phyloP scores from a whole-genome alignment of 2,329 filamentous ascomycete species.

The Penicillium occitanis region DNA sequence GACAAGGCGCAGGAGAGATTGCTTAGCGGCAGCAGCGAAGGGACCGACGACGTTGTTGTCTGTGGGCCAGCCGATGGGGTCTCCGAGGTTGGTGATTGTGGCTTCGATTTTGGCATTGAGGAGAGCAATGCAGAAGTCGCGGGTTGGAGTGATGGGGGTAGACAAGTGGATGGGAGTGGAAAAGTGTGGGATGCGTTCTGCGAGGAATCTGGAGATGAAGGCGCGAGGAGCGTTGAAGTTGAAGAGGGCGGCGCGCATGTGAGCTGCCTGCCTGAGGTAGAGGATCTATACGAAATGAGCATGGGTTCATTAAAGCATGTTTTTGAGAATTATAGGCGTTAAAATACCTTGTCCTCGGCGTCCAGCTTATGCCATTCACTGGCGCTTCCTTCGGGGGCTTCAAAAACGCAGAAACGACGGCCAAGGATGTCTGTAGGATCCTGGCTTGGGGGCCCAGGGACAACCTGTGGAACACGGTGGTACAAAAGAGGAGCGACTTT shows the following conservation, averaged over 20 bases:
- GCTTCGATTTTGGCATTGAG: background rate
- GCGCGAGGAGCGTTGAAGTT: background rate
- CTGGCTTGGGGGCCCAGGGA: background rate
- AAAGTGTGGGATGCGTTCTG: background rate
- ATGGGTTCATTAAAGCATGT: background rate
- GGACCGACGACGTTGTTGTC: background rate
- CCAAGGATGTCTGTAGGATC: slow-evolving; percentile 2
- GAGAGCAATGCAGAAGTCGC: slow-evolving; percentile 4
- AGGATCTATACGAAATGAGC: background rate
- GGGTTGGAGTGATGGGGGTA: background rate
- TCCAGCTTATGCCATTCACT: background rate
- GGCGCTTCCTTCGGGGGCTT: background rate
- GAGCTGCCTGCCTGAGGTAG: background rate
- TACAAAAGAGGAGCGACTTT: background rate
- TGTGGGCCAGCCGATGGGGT: background rate
- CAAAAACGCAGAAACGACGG: slow-evolving; percentile 3
- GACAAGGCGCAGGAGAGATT: background rate
- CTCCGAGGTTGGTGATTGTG: background rate
- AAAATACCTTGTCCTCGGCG: background rate
- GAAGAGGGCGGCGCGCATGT: background rate
- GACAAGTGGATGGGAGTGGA: background rate
- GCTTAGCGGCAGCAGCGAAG: background rate
- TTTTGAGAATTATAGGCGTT: background rate
- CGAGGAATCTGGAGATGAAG: background rate
- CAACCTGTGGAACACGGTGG: background rate